Conservation (phyloP, 768 basidiomycete species). For the Floccularia luteovirens region DNA sequence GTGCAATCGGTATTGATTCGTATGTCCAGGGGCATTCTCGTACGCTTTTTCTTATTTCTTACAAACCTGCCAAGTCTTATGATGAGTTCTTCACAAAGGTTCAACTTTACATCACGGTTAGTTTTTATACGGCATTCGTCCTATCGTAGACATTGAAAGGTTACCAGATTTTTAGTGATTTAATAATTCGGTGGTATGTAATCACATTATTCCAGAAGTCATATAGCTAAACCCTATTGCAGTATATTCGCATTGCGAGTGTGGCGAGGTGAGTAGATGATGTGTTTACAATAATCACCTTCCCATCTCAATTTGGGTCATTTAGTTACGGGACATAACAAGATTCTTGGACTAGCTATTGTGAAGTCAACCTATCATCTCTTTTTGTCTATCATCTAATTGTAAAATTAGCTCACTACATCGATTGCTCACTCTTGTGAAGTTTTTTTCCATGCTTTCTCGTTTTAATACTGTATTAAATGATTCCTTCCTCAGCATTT, state of each 20-base stretch:
- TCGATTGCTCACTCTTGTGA: background rate
- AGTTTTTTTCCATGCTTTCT: background rate
- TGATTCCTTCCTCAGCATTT: background rate
- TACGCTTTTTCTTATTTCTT: too few species aligned
- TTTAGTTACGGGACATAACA: background rate
- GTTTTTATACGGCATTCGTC: background rate
- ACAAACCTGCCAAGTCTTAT: background rate
- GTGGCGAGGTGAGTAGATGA: background rate
- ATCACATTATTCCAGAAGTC: background rate
- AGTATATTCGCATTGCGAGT: background rate
- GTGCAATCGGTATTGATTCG: too few species aligned
- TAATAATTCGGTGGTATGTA: background rate
- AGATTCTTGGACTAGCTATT: background rate
- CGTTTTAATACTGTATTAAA: background rate
- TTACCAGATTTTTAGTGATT: background rate
- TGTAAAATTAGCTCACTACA: background rate
- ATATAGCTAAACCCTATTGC: constrained; percentile 1
- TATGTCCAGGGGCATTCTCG: too few species aligned
- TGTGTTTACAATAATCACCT: background rate
- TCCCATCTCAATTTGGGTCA: background rate
- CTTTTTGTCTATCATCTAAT: background rate
- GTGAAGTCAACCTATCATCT: background rate
- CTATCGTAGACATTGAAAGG: background rate
- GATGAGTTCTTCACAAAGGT: background rate
- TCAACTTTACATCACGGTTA: background rate